These are phyloP conservation scores for Petunia hybrid DNA, from an alignment of 305 asterid genomes.

Conservation along the genomic window DNA sequence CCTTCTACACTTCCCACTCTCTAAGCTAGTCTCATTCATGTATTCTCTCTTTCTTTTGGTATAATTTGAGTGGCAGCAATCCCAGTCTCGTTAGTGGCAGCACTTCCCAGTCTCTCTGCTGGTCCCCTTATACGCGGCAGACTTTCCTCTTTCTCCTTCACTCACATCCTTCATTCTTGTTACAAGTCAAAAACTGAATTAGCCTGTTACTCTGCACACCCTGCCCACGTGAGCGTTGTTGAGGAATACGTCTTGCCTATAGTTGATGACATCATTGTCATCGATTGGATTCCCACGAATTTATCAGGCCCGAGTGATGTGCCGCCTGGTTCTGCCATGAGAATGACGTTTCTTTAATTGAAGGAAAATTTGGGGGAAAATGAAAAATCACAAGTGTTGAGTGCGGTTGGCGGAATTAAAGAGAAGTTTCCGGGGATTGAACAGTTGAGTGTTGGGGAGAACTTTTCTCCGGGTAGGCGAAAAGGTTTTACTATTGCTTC, in stretches of 20 bases:
- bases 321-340: constrained; percentile 66
- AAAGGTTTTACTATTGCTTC: constrained; percentile 59
- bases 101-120: constrained; percentile 47
- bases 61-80: too few species aligned
- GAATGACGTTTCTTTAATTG: constrained; percentile 65
- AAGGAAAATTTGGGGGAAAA: constrained; percentile 41
- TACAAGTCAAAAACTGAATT: constrained; percentile 49
- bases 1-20: too few species aligned
- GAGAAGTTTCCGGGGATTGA: too few species aligned
- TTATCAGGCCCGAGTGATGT: constrained; percentile 44
- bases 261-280: constrained; percentile 58
- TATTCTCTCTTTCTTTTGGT: too few species aligned
- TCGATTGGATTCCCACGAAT: constrained; percentile 70
- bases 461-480: constrained; percentile 75
- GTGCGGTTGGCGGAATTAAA: constrained; percentile 55
- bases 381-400: constrained; percentile 53
- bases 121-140: constrained; percentile 65
- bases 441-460: too few species aligned
- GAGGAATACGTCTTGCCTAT: too few species aligned
- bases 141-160: constrained; percentile 49
- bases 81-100: too few species aligned
- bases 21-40: too few species aligned
- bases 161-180: too few species aligned
- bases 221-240: constrained; percentile 60
- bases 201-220: constrained; percentile 63